Evolutionary conservation across 176 grass and related monocot species (phyloP).

Genomic region (Pontederia paniculata): DNA sequence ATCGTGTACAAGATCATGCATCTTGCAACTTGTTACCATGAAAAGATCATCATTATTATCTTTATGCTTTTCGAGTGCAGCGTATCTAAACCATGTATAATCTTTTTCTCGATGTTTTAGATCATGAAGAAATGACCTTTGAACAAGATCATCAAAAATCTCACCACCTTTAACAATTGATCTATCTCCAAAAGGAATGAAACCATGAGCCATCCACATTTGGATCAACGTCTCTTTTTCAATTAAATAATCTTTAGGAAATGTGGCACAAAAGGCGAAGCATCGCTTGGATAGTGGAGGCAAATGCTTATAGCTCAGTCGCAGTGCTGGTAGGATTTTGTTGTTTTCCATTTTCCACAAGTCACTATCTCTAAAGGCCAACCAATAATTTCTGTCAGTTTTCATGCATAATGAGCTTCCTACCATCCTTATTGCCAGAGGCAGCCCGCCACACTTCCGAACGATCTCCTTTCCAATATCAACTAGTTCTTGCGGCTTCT

Average conservation of each 20-base stretch:
- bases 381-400: constrained; percentile 1
- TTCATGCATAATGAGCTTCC: constrained; percentile 3
- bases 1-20: constrained; percentile 24
- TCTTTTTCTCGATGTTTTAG: too few species aligned
- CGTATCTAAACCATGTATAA: too few species aligned
- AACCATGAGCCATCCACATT: constrained; percentile 26
- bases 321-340: background rate
- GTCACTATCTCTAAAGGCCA: background rate
- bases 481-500: background rate
- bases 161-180: background rate
- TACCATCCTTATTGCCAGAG: constrained; percentile 12
- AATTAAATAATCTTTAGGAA: constrained; percentile 14
- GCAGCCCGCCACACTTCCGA: constrained; percentile 21
- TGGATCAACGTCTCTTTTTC: constrained; percentile 19
- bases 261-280: constrained; percentile 21
- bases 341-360: background rate
- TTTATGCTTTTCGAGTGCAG: too few species aligned
- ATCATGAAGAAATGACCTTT: constrained; percentile 24
- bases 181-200: constrained; percentile 1
- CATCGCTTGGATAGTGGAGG: constrained; percentile 17
- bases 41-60: too few species aligned
- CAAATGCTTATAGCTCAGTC: constrained; percentile 29
- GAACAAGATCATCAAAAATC: constrained; percentile 12
- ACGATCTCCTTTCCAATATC: constrained; percentile 14
- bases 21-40: background rate